Evolutionary conservation across 495 filamentous ascomycete genomes (phyloP), one percentile per base, ranked within the genome.

Genomic region (Clavariopsis aquatica): DNA sequence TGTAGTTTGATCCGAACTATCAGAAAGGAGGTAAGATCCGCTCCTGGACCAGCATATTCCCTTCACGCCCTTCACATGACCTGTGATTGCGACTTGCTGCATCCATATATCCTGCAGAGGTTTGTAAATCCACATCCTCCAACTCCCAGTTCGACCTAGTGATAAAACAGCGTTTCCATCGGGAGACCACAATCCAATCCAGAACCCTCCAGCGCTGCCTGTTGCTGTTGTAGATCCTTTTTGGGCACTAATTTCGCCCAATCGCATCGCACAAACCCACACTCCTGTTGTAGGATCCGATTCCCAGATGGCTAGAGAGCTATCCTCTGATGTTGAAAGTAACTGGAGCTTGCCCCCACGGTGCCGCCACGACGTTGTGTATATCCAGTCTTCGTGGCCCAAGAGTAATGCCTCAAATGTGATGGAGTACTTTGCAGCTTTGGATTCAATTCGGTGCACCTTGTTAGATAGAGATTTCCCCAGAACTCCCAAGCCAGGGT

Each of bases 341-440:
- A 99, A 84, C 68, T 89, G 91, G 19, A 87, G 80, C 57, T 78
- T 80, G 9, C 78, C 77, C 5, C 77, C 71, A 24, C 24, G 69
- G 10, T 82, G 82, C 29, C 82, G 81, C 94, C 94, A 99, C 38
- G 79, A 78, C 0, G 89, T 84, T 55, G 89, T 92, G 72, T 95
- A 97, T 24, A 99, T 90, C 94, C 94, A 99, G 70, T 99, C 94
- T 69, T 99, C 94, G 70, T 98, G 95, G 20, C 95, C 94, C 24
- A 98, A 85, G 9, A 99, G 83, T 13, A 99, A 80, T 7, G 95
- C 95, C 76, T 98, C 95, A 64, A 98, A 98, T 0, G 92, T 96
- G 49, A 96, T 79, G 28, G 87, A 91, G 75, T 88, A 96, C 36
- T 79, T 84, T 1, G 75, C 78, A 0, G 79, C 78, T 20, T 74